phyloP scores from a whole-genome alignment of 169 alveolate genomes.

The Plasmodium cynomolgi region DNA sequence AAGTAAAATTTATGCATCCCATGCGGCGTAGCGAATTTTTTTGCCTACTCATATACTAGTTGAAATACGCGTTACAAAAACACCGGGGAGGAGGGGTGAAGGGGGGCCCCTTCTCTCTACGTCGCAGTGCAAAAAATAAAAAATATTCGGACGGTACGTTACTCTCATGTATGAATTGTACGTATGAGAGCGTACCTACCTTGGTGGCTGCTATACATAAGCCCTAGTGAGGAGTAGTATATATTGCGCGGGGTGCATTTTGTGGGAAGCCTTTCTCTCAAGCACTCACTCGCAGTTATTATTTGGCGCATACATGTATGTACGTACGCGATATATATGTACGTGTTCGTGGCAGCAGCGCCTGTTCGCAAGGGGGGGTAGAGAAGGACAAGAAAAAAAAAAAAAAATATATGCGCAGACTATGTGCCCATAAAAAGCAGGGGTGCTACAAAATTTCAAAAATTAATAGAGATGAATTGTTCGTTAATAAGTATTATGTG shows the following conservation, averaged over 20 bases:
- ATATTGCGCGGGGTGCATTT: background rate
- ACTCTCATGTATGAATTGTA: background rate
- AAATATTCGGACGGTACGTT: background rate
- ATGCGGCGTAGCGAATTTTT: background rate
- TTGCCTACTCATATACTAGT: background rate
- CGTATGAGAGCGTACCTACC: background rate
- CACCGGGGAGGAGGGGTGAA: background rate
- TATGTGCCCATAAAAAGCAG: background rate
- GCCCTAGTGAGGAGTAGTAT: background rate
- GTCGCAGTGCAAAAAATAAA: background rate
- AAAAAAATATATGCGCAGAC: background rate
- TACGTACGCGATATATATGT: background rate
- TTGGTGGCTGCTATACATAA: background rate
- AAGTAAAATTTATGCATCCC: background rate
- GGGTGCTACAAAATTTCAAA: background rate
- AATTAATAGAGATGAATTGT: background rate
- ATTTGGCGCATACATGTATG: background rate
- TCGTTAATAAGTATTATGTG: background rate
- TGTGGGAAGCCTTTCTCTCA: background rate
- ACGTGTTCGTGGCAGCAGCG: background rate
- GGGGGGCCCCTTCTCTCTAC: background rate
- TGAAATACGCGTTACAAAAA: background rate
- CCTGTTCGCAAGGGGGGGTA: background rate
- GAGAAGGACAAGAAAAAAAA: background rate
- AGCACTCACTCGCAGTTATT: background rate